Percentiles rank a stretch among this genome's conserved stretches.
Conservation (phyloP, 768 basidiomycete genomes). For the Serendipita sp. region DNA sequence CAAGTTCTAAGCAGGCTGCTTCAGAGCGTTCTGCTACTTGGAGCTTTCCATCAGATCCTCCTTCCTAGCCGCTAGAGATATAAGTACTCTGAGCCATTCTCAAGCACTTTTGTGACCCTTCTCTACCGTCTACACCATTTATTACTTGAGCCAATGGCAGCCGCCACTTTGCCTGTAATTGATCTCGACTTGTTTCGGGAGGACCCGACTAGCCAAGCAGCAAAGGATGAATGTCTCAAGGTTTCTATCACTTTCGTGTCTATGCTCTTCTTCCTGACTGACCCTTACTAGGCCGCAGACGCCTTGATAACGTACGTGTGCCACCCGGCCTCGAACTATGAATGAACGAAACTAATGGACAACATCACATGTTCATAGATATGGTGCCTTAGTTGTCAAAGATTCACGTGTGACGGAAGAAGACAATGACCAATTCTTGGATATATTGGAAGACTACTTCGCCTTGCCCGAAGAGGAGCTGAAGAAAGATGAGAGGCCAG, state of each 20-base stretch:
- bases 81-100: not conserved
- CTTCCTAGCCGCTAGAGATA: not conserved
- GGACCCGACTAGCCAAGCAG: conserved; percentile 29
- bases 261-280: not conserved
- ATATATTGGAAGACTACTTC: conserved; percentile 91
- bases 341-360: not conserved
- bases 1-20: not conserved
- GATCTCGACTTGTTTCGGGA: conserved; percentile 58
- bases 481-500: conserved; percentile 65
- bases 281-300: conserved; percentile 47
- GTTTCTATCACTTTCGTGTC: conserved; percentile 20
- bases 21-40: no score
- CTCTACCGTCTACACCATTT: not conserved
- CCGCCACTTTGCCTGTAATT: conserved; percentile 42
- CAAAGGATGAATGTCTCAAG: conserved; percentile 50
- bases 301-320: conserved; percentile 40
- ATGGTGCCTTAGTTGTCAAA: conserved; percentile 73
- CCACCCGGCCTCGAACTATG: not conserved
- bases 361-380: conserved; percentile 17
- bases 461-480: conserved; percentile 47
- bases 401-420: conserved; percentile 74
- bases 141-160: conserved; percentile 3
- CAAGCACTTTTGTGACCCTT: not conserved
- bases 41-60: not conserved
- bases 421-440: conserved; percentile 70